phyloP scores from a whole-genome alignment of 805 yeast species.

The Naumovozyma baii region DNA sequence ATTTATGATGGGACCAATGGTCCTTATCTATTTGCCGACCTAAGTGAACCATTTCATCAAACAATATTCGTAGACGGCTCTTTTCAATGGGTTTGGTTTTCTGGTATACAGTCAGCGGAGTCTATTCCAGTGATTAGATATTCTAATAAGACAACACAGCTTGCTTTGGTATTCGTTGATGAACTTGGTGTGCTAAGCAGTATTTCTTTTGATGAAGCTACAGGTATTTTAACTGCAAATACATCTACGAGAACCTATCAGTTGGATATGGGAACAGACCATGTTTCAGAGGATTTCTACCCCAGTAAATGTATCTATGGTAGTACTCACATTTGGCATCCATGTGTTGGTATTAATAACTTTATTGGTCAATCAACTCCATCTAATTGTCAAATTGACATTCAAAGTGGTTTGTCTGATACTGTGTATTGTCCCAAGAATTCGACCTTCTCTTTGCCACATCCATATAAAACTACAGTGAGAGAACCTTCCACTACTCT shows the following conservation, averaged over 20 bases:
- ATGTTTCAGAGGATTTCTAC: too few species aligned
- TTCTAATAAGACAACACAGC: too few species aligned
- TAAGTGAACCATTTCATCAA: neutral
- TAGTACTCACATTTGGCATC: too few species aligned
- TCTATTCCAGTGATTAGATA: neutral
- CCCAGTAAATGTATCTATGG: too few species aligned
- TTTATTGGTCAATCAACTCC: neutral
- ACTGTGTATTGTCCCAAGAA: neutral
- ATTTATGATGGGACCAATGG: neutral
- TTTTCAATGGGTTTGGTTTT: neutral
- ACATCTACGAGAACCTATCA: too few species aligned
- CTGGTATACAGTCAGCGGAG: neutral
- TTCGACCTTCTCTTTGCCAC: neutral
- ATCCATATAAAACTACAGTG: neutral
- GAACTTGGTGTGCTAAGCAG: neutral
- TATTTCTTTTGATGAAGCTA: neutral
- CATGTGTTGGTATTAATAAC: too few species aligned
- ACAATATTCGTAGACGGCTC: neutral
- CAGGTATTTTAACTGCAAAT: too few species aligned
- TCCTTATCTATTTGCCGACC: neutral
- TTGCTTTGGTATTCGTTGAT: neutral
- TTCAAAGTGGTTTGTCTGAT: neutral
- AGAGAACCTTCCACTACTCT: neutral
- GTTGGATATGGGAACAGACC: too few species aligned
- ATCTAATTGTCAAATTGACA: neutral